Evolutionary conservation across 495 filamentous ascomycete genomes (phyloP).

Genomic region (Copromyces sp.): DNA sequence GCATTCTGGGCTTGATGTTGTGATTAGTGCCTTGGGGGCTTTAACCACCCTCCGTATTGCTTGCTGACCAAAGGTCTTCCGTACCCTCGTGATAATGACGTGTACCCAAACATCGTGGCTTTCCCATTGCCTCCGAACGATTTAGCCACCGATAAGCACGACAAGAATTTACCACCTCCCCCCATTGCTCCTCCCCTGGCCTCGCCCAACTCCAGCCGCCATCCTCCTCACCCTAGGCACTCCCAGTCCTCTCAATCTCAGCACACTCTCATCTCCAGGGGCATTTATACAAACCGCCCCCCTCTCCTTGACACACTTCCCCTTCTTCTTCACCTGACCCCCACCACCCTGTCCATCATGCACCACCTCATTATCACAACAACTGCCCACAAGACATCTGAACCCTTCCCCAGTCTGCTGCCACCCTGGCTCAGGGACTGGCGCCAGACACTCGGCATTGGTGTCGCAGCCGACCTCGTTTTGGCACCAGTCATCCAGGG

Average conservation of each 20-base stretch:
- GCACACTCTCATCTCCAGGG: too few relatives aligned
- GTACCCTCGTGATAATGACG: not conserved
- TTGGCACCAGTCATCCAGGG: not conserved
- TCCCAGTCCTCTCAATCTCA: not conserved
- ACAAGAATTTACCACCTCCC: not conserved
- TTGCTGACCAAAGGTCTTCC: not conserved
- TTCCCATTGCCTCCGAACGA: too few relatives aligned
- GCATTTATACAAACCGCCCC: not conserved
- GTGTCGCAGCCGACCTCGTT: not conserved
- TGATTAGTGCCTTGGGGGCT: not conserved
- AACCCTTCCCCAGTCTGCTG: not conserved
- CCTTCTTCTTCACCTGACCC: not conserved
- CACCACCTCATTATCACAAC: not conserved
- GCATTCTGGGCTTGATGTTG: not conserved
- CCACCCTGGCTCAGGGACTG: not conserved
- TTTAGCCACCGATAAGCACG: too few relatives aligned
- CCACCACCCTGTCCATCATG: not conserved
- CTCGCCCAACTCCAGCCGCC: not conserved
- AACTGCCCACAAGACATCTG: constrained; percentile 6
- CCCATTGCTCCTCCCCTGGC: not conserved
- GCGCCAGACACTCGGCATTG: not conserved
- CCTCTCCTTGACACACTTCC: not conserved
- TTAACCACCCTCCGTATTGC: not conserved
- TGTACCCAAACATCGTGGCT: too few relatives aligned
- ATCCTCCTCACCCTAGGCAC: not conserved